Conservation (phyloP, 202 grass and related monocot species). For the Elaeis oleifera region DNA sequence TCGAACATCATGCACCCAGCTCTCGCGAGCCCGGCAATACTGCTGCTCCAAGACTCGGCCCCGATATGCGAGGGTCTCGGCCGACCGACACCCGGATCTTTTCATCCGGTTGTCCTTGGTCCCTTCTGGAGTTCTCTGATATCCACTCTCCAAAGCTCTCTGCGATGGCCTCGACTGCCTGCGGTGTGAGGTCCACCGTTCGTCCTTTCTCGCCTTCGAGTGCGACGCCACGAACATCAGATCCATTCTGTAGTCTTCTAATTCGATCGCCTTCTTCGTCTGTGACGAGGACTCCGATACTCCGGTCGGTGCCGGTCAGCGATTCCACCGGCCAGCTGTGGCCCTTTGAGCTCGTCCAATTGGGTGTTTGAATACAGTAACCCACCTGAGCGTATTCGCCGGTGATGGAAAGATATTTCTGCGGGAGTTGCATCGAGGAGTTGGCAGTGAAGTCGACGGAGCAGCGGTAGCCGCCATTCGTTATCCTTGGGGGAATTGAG, state of each 20-base stretch:
- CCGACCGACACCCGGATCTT: slow-evolving; percentile 49
- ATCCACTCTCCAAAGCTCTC: slow-evolving; percentile 85
- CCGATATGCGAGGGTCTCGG: slow-evolving; percentile 57
- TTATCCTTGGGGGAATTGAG: no score
- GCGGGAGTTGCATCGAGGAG: slow-evolving; percentile 13
- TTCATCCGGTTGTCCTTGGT: neutral
- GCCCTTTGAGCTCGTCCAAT: slow-evolving; percentile 8
- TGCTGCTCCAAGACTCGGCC: slow-evolving; percentile 38
- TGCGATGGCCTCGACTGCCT: slow-evolving; percentile 52
- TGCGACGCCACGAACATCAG: slow-evolving; percentile 69
- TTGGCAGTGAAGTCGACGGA: slow-evolving; percentile 19
- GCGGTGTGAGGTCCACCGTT: slow-evolving; percentile 58
- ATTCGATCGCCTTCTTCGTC: slow-evolving; percentile 48
- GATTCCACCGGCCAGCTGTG: slow-evolving; percentile 28
- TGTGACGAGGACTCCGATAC: neutral
- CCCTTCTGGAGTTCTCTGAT: slow-evolving; percentile 19
- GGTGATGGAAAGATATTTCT: slow-evolving; percentile 14
- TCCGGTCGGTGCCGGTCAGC: no score
- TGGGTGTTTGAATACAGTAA: neutral
- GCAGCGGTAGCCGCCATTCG: slow-evolving; percentile 15
- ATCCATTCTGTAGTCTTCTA: slow-evolving; percentile 64
- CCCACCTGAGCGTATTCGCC: slow-evolving; percentile 10
- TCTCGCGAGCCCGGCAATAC: slow-evolving; percentile 49
- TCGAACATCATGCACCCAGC: slow-evolving; percentile 62
- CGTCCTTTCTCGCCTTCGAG: slow-evolving; percentile 67